Evolutionary conservation across 2,329 filamentous ascomycete species (phyloP).

Genomic region (Epichloe aotearoae): DNA sequence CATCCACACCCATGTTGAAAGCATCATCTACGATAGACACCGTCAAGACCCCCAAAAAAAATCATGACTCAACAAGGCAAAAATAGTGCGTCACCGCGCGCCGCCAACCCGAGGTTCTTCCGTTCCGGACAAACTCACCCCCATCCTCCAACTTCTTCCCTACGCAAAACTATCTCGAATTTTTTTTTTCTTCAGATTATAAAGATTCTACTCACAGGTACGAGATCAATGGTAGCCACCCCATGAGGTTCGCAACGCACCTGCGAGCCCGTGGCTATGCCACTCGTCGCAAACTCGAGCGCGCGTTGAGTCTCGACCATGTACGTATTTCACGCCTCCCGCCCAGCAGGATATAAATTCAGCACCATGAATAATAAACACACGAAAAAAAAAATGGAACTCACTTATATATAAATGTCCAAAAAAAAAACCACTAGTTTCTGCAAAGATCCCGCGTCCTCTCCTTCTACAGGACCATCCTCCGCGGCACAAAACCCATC

Average conservation of each 20-base stretch:
- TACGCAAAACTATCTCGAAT: too few relatives aligned
- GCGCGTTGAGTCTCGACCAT: slow-evolving; percentile 42
- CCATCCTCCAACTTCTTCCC: neutral
- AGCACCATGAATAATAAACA: neutral
- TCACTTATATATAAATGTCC: neutral
- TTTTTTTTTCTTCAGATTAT: too few relatives aligned
- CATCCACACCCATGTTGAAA: neutral
- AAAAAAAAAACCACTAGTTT: slow-evolving; percentile 30
- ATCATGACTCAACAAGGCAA: neutral
- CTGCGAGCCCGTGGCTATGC: slow-evolving; percentile 21
- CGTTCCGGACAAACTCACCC: slow-evolving; percentile 1
- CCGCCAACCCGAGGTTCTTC: slow-evolving; percentile 9
- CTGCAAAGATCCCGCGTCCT: slow-evolving; percentile 42
- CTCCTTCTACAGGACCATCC: slow-evolving; percentile 43
- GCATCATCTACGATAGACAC: neutral
- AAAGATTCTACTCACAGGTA: neutral
- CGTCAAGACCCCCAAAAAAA: neutral
- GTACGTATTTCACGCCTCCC: slow-evolving; percentile 20
- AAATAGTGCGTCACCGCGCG: neutral
- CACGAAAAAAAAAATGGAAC: neutral
- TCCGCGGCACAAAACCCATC: slow-evolving; percentile 41
- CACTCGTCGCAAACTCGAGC: slow-evolving; percentile 20
- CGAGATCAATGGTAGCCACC: neutral
- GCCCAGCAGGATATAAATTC: neutral
- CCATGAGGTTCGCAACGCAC: slow-evolving; percentile 13